These are phyloP conservation scores for Penicillium sclerotigenum DNA, from an alignment of 2,329 filamentous ascomycete species.

Conservation along the genomic window DNA sequence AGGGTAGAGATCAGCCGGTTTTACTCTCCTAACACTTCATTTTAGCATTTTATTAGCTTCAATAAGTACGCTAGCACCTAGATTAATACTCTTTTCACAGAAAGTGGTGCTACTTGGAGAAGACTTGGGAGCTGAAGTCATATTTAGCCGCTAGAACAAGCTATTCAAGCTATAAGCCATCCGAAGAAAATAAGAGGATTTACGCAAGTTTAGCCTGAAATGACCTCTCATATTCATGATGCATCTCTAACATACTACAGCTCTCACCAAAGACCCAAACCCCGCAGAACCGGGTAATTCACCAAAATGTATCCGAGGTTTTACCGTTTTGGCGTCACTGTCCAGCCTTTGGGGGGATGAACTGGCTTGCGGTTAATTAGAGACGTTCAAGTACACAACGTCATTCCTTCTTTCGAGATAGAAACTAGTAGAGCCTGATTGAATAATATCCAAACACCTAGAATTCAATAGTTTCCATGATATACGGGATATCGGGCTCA, in stretches of 20 bases:
- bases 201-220: conserved; percentile 8
- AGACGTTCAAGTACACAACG: background rate
- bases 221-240: background rate
- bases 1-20: background rate
- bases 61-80: background rate
- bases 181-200: background rate
- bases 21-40: background rate
- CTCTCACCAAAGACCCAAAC: background rate
- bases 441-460: background rate
- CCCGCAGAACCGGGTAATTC: background rate
- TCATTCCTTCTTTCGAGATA: background rate
- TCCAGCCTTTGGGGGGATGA: background rate
- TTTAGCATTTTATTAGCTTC: background rate
- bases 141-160: background rate
- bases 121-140: background rate
- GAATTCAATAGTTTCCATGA: background rate
- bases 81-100: background rate
- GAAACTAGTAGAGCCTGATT: background rate
- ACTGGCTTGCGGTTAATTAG: background rate
- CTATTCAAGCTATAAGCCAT: conserved; percentile 4
- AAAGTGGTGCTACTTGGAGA: background rate
- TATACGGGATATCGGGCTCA: background rate
- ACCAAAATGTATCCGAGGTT: background rate
- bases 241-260: background rate
- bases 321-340: background rate